These are phyloP conservation scores for Trichoderma sp. DNA, from an alignment of 2,329 filamentous ascomycete species.

Conservation along the genomic window DNA sequence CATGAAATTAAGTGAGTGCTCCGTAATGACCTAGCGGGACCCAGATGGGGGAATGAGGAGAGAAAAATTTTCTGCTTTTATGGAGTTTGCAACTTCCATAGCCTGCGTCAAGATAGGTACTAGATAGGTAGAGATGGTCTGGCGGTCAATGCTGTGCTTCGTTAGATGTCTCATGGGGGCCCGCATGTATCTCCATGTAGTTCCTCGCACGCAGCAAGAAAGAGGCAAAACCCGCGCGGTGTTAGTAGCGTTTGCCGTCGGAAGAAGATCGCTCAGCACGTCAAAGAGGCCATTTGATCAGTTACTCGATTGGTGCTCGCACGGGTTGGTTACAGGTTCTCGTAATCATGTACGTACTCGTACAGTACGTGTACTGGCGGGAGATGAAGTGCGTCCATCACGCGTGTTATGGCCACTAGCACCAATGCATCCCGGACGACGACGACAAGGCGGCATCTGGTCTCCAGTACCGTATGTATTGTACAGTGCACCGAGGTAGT, in stretches of 20 bases:
- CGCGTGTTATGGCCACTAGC: neutral
- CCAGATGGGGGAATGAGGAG: neutral
- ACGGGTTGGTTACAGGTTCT: neutral
- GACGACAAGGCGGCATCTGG: neutral
- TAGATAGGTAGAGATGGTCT: neutral
- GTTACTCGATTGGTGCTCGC: neutral
- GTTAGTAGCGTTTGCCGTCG: neutral
- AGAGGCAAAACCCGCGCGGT: neutral
- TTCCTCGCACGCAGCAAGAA: neutral
- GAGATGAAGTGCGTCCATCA: neutral
- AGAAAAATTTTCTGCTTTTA: neutral
- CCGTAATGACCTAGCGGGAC: neutral
- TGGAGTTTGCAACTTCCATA: neutral
- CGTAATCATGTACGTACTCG: neutral
- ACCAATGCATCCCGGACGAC: neutral
- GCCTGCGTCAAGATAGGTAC: neutral
- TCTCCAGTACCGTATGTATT: neutral
- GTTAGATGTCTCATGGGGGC: neutral
- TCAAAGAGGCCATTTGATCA: neutral
- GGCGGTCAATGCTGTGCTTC: conserved; percentile 1
- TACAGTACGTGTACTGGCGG: neutral
- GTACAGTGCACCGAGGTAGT: neutral
- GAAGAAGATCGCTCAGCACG: neutral
- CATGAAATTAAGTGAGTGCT: neutral
- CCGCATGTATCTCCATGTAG: neutral